Percentiles rank a stretch among this genome's conserved stretches.
Evolutionary conservation across 306 rosid genomes (phyloP).

Genomic region (Cicer yamashitae): DNA sequence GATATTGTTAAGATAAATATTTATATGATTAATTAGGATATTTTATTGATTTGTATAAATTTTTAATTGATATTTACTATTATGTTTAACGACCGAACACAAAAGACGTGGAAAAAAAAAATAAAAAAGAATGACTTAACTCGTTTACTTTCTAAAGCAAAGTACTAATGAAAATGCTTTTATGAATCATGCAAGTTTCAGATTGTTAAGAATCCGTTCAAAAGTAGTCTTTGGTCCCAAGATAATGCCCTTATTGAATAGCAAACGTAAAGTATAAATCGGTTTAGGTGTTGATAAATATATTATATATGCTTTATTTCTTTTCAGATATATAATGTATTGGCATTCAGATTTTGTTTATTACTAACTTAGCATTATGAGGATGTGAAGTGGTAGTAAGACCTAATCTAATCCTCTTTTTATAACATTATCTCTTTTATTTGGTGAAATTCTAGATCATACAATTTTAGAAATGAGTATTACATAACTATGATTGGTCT

Average conservation of each 20-base stretch:
- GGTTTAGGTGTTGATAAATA: background rate
- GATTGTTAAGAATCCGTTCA: slow-evolving; percentile 17
- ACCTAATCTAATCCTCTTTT: too few relatives aligned
- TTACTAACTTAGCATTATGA: background rate
- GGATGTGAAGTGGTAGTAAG: too few relatives aligned
- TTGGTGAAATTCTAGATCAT: too few relatives aligned
- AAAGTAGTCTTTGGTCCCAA: slow-evolving; percentile 52
- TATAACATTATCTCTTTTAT: too few relatives aligned
- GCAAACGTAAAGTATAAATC: slow-evolving; percentile 37
- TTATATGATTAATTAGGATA: too few relatives aligned
- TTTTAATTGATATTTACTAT: too few relatives aligned
- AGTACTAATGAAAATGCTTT: slow-evolving; percentile 48
- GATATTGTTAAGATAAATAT: too few relatives aligned
- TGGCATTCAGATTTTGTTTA: background rate
- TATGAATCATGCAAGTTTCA: slow-evolving; percentile 41
- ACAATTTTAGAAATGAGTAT: too few relatives aligned
- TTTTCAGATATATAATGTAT: background rate
- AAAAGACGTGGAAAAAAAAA: too few relatives aligned
- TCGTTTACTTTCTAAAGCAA: slow-evolving; percentile 46
- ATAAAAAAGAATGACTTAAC: background rate
- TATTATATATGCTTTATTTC: background rate
- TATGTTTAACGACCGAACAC: too few relatives aligned
- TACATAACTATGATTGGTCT: background rate
- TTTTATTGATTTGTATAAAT: too few relatives aligned
- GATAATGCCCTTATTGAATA: slow-evolving; percentile 12